These are phyloP conservation scores for Kurtzmaniella quercitrusa DNA, from an alignment of 1,139 yeast species.

Conservation along the genomic window DNA sequence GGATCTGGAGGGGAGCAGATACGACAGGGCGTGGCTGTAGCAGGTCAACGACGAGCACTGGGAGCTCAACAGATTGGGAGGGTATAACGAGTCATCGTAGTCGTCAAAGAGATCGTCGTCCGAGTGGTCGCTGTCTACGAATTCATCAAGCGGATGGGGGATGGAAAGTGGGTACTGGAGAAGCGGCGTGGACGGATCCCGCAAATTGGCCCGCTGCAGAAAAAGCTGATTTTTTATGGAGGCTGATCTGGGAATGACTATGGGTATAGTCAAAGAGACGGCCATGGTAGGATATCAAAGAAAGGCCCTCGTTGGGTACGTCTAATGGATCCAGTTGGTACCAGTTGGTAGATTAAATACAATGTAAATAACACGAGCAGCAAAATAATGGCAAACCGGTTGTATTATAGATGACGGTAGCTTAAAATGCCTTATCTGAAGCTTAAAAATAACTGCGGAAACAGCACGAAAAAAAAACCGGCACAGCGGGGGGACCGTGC, in stretches of 20 bases:
- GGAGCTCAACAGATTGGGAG: conserved; percentile 1
- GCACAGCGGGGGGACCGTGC: background rate
- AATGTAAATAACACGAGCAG: background rate
- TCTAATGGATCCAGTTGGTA: background rate
- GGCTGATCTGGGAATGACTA: background rate
- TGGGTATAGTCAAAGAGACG: background rate
- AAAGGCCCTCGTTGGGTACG: background rate
- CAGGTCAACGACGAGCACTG: background rate
- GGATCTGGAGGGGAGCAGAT: background rate
- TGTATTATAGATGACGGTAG: background rate
- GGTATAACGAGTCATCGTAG: background rate
- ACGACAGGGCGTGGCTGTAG: background rate
- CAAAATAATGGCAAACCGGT: background rate
- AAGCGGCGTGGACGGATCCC: background rate
- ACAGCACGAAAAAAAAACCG: background rate
- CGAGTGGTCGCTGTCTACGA: background rate
- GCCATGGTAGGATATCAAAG: background rate
- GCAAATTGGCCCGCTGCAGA: conserved; percentile 1
- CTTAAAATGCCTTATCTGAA: background rate
- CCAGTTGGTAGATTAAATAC: too few relatives aligned
- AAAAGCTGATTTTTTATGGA: background rate
- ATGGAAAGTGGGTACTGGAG: background rate
- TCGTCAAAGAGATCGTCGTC: conserved; percentile 1
- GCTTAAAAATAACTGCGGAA: background rate
- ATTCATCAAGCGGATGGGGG: conserved; percentile 1